phyloP scores from a whole-genome alignment of 2,329 filamentous ascomycete genomes.

The Torrubiella hemipterigena region DNA sequence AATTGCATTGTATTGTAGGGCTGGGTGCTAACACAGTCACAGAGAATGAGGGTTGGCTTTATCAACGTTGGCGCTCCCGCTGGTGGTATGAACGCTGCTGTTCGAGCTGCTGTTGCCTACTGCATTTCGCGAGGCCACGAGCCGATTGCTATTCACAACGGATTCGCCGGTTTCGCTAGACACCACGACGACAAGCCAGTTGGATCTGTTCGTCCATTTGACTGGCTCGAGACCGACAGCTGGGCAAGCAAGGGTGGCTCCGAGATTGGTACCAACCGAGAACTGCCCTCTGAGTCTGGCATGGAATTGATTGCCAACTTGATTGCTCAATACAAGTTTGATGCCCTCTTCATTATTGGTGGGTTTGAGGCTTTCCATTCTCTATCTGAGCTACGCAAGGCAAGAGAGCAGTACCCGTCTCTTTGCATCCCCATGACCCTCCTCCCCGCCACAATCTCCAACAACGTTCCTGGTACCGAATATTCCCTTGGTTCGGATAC shows the following conservation, averaged over 20 bases:
- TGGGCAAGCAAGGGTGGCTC: conserved; percentile 97
- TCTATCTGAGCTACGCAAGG: conserved; percentile 75
- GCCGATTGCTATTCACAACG: conserved; percentile 87
- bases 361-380: conserved; percentile 96
- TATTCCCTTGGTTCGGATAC: conserved; percentile 96
- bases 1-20: neutral
- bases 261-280: conserved; percentile 95
- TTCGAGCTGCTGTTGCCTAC: conserved; percentile 85
- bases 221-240: conserved; percentile 87
- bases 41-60: conserved; percentile 88
- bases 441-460: conserved; percentile 92
- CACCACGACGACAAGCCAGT: conserved; percentile 77
- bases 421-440: conserved; percentile 89
- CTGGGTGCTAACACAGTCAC: conserved; percentile 18
- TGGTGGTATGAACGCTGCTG: conserved; percentile 96
- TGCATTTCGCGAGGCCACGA: conserved; percentile 87
- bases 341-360: conserved; percentile 83
- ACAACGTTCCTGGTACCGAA: conserved; percentile 96
- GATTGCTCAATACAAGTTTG: conserved; percentile 77
- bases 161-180: conserved; percentile 84
- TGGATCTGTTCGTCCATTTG: conserved; percentile 71
- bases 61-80: conserved; percentile 95
- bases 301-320: conserved; percentile 72
- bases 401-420: conserved; percentile 63
- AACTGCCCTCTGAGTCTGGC: conserved; percentile 74